phyloP scores from a whole-genome alignment of 768 basidiomycete genomes.

The Mycena vulgaris region DNA sequence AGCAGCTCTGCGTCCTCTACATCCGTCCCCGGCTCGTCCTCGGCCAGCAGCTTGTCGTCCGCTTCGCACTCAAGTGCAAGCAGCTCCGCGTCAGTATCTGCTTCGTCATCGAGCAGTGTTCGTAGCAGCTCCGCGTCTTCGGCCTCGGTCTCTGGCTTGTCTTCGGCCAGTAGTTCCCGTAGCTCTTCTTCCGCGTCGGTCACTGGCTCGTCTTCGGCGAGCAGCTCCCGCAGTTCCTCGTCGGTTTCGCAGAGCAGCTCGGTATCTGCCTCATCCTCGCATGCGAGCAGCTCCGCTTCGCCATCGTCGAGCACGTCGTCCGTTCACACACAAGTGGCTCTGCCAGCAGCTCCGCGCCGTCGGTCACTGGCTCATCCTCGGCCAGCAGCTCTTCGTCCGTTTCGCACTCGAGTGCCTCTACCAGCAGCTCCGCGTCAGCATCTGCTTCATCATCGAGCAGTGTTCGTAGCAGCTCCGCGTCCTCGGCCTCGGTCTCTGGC shows the following conservation, averaged over 20 bases:
- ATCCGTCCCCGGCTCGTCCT: not conserved
- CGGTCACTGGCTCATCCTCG: not conserved
- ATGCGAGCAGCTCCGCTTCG: not conserved
- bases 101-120: too few species aligned
- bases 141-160: too few species aligned
- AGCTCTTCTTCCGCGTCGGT: too few species aligned
- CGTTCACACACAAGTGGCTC: slow-evolving; percentile 3
- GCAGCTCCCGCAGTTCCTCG: too few species aligned
- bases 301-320: not conserved
- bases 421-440: not conserved
- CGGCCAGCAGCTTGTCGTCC: not conserved
- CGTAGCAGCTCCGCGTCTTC: too few species aligned
- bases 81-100: too few species aligned
- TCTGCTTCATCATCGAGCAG: not conserved
- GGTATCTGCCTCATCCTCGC: not conserved
- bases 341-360: not conserved
- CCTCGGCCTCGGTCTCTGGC: not conserved
- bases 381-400: not conserved
- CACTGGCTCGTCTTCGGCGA: too few species aligned
- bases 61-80: not conserved
- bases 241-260: too few species aligned
- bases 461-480: not conserved
- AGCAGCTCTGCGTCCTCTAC: too few species aligned
- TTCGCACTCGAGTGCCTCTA: not conserved
- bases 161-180: too few species aligned